Evolutionary conservation across 2,329 filamentous ascomycete species (phyloP), one percentile per base, ranked within the genome.

Genomic region (Fusarium robinianum): DNA sequence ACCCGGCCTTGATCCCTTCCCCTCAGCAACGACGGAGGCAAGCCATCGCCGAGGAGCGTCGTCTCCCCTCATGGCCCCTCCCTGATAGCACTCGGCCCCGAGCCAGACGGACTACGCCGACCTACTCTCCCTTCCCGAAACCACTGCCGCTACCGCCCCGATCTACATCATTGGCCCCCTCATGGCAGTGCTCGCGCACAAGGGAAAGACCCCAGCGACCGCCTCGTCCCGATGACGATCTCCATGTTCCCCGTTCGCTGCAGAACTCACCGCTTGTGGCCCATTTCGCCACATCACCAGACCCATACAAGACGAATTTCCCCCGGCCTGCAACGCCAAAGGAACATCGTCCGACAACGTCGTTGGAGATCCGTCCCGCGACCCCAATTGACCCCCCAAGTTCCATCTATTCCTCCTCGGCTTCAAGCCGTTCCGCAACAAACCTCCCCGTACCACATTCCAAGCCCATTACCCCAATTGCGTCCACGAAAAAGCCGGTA

Each of bases 111-210:
- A 45, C 61, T 8, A 50, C 57, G 8, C 55, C 63, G 12, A 67
- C 64, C 3, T 74, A 74, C 46, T 73, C 72, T 2, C 63, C 72
- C 25, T 74, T 73, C 45, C 72, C 72, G 5, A 74, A 68, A 54
- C 51, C 62, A n/a, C 46, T 61, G 6, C 48, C 56, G 2, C 62
- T 70, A 6, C 69, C 70, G 10, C 66, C 69, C 26, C 63, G 65
- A 22, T 63, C 57, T 25, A 41, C 43, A 22, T 49, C 53, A 18
- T 41, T 47, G 12, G 46, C 31, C 34, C 62, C 62, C 8, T 65
- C 63, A 34, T 65, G 63, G 63, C 55, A 63, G 43, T 52, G 47
- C 35, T 60, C 60, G 17, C 53, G 57, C 17, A 32, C 42, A 22
- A 51, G 38, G 40, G 50, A 49, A 11, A 61, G 48, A 36, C 64